Conservation (phyloP, 1,139 yeast genomes). For the Debaryomycetaceae sp. region DNA sequence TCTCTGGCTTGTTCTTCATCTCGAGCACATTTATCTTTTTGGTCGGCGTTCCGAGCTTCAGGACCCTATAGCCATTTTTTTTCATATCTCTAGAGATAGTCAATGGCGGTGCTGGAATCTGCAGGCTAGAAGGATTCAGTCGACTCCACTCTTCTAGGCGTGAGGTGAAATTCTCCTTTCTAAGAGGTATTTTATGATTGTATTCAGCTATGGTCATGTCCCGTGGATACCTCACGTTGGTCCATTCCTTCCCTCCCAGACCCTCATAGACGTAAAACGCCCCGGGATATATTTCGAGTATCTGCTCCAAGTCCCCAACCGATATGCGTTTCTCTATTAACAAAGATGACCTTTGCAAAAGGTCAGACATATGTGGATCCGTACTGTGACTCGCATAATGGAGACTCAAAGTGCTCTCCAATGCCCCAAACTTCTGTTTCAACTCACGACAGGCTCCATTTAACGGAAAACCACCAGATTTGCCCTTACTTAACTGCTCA, state of each 20-base stretch:
- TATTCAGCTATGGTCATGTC: constrained; percentile 1
- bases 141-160: constrained; percentile 60
- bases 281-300: neutral
- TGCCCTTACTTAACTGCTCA: no score
- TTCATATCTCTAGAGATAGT: neutral
- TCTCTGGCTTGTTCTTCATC: constrained; percentile 28
- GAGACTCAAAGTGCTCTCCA: constrained; percentile 22
- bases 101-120: neutral
- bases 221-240: neutral
- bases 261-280: neutral
- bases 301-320: neutral
- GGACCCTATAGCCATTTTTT: neutral
- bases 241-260: neutral
- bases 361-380: constrained; percentile 17
- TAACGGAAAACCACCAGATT: no score
- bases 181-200: constrained; percentile 29
- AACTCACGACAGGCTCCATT: neutral
- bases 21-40: constrained; percentile 9
- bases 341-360: constrained; percentile 10
- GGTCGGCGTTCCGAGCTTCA: neutral
- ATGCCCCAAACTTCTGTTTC: constrained; percentile 12
- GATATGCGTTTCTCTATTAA: neutral
- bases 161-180: constrained; percentile 56
- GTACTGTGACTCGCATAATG: constrained; percentile 26
- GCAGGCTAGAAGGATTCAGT: constrained; percentile 18